Base-by-base conservation (phyloP, 768 basidiomycete species). In the Boletellus ananas region DNA sequence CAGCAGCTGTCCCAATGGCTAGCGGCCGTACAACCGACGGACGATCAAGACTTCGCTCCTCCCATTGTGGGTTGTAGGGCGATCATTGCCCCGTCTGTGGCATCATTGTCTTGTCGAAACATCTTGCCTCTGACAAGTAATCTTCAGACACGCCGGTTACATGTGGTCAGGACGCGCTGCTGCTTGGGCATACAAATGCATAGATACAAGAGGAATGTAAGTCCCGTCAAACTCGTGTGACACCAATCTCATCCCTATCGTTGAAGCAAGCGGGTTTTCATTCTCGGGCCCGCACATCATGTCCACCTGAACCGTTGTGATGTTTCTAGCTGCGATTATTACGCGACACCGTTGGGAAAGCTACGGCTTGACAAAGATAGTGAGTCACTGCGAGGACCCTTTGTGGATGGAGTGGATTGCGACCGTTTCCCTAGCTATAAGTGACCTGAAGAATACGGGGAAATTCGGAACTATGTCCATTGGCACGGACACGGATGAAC, bases 261-360 rank as follows among this genome's bases (percentile, higher is more conserved):
- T 20, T 51, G 4, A 65, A 97, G 96, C 43, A 90, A 89, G 63
- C 83, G 91, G 13, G 87, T 99, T 43, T 94, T 98, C 65, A 80
- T 99, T 52, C 82, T 99, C 14, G 96, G 96, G 0, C 96, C 96
- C 3, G 95, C 96, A 1, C 96, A 99, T 67, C 90, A 96, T 57
- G 77, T 87, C 60, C 88, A 94, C 67, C 74, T 98, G 18, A 75
- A 85, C 46, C 87, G 87, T 16, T 96, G 95, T 62, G 94, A 94
- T 2, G 71, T 99, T 16, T 87, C 92, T 2, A 71, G 66, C n/a
- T 94, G 88, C 69, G 71, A 74, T 16, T 69, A 75, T 40, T 98
- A 96, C 63, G 80, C 77, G 4, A 99, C 94, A 0, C 95, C 96
- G 0, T 65, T 98, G 2, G 96, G 95, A 3, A 73, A 79, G 47